These are phyloP conservation scores for Prinsepia uniflora DNA, from an alignment of 306 rosid species.

Conservation along the genomic window DNA sequence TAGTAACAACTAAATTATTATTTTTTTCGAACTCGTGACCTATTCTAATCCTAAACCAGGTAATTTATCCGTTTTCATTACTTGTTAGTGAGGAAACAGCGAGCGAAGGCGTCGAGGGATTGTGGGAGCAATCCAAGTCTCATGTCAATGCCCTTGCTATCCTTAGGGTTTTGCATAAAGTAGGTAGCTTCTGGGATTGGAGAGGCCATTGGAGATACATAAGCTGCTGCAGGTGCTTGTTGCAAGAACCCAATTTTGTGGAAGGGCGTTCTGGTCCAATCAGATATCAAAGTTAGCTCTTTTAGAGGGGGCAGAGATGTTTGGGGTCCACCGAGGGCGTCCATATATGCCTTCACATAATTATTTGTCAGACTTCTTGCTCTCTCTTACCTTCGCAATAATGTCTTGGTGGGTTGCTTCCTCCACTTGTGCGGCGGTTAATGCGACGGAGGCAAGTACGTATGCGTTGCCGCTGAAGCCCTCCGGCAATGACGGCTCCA, in stretches of 20 bases:
- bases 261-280: constrained; percentile 82
- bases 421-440: constrained; percentile 42
- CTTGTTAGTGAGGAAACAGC: constrained; percentile 28
- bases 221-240: constrained; percentile 42
- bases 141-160: constrained; percentile 38
- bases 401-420: constrained; percentile 34
- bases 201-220: constrained; percentile 54
- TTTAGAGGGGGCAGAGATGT: constrained; percentile 56
- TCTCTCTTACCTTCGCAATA: constrained; percentile 46
- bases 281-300: constrained; percentile 68
- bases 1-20: background rate
- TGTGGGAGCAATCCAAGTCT: constrained; percentile 49
- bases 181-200: constrained; percentile 57
- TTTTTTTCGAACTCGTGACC: background rate
- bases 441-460: constrained; percentile 63
- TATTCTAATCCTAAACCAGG: background rate
- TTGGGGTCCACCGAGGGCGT: constrained; percentile 36
- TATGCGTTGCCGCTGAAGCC: constrained; percentile 74
- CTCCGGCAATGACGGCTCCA: constrained; percentile 45
- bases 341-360: constrained; percentile 51
- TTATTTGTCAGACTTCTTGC: constrained; percentile 43
- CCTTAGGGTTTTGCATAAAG: constrained; percentile 56
- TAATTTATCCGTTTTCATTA: constrained; percentile 1
- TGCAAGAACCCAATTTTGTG: constrained; percentile 49
- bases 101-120: constrained; percentile 32